Conservation (phyloP, 2,329 filamentous ascomycete genomes). For the Pestalotiopsis fici region DNA sequence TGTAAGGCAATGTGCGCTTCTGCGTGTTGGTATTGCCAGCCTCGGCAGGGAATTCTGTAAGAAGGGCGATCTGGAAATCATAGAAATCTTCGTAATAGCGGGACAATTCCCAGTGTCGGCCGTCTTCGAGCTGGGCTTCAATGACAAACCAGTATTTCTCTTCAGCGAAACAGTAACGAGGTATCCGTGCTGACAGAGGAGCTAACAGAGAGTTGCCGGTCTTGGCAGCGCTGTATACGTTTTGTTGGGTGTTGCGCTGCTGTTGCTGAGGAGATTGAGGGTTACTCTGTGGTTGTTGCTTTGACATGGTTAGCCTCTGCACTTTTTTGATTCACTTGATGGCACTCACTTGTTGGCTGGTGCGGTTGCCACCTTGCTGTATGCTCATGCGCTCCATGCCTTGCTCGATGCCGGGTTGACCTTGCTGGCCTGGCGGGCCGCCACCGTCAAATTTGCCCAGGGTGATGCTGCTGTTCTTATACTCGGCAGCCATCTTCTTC, state of each 20-base stretch:
- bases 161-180: constrained; percentile 91
- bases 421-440: constrained; percentile 35
- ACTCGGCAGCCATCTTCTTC: constrained; percentile 99
- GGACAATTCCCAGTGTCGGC: constrained; percentile 87
- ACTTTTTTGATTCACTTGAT: neutral
- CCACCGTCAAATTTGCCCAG: constrained; percentile 82
- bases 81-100: constrained; percentile 99
- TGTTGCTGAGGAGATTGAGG: constrained; percentile 24
- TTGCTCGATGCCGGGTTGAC: constrained; percentile 45
- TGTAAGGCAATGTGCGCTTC: constrained; percentile 86
- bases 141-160: constrained; percentile 99
- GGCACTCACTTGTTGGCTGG: constrained; percentile 41
- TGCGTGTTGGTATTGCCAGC: constrained; percentile 82
- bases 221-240: constrained; percentile 32
- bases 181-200: constrained; percentile 81
- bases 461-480: constrained; percentile 98
- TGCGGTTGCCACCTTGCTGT: constrained; percentile 48
- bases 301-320: constrained; percentile 19
- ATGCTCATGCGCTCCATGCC: constrained; percentile 81
- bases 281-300: constrained; percentile 28
- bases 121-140: constrained; percentile 87
- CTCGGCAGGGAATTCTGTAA: constrained; percentile 89
- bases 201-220: constrained; percentile 63
- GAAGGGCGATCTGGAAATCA: constrained; percentile 93
- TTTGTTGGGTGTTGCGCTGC: constrained; percentile 39